These are phyloP conservation scores for Daldinia sp. DNA, from an alignment of 2,329 filamentous ascomycete species.

Conservation along the genomic window DNA sequence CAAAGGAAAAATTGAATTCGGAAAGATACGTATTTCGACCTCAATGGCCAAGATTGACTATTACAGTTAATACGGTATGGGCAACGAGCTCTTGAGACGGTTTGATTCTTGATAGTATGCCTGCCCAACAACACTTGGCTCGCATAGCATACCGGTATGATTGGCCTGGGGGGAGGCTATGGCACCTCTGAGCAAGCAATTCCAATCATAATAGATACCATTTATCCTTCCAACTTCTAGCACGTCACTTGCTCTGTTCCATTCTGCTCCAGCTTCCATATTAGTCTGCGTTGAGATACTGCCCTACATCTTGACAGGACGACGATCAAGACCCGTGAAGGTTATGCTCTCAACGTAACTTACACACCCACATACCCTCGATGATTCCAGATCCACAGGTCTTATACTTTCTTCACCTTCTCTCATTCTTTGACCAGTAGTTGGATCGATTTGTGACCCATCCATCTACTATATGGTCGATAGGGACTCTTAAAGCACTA, in stretches of 20 bases:
- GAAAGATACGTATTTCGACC: constrained; percentile 10
- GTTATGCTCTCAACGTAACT: neutral
- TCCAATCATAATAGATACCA: constrained; percentile 27
- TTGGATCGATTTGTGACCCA: neutral
- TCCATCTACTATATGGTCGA: neutral
- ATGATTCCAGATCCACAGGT: neutral
- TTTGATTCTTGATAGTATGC: constrained; percentile 15
- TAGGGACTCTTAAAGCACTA: neutral
- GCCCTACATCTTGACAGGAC: neutral
- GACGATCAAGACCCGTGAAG: neutral
- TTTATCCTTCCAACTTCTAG: constrained; percentile 13
- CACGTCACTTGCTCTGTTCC: constrained; percentile 6
- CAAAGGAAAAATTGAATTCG: constrained; percentile 2
- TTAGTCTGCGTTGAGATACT: neutral
- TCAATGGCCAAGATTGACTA: neutral
- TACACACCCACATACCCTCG: neutral
- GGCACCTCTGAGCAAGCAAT: constrained; percentile 14
- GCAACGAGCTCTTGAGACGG: constrained; percentile 19
- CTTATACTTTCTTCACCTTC: neutral
- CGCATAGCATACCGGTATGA: constrained; percentile 2
- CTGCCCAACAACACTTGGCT: constrained; percentile 5
- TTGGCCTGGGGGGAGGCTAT: constrained; percentile 4
- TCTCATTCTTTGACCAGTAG: neutral
- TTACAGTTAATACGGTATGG: neutral
- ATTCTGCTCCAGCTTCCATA: neutral